Evolutionary conservation across 1,284 basidiomycete genomes (phyloP), one percentile per base, ranked within the genome.

Genomic region (Pascua guehoae): DNA sequence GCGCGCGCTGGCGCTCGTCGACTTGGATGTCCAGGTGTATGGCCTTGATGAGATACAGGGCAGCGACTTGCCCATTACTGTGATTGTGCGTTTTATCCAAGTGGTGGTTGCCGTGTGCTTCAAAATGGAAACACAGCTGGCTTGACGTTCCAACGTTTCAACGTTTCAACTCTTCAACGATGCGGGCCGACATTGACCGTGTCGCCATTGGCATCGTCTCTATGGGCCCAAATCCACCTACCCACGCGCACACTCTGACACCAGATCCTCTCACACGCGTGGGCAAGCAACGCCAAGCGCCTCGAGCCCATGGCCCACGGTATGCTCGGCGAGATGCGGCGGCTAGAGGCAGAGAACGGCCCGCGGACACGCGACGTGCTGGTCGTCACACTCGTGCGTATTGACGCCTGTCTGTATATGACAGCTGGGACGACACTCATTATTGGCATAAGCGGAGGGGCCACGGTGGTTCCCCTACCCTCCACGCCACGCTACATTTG

Each of bases 321-420:
- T 2, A 46, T 75, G 7, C 38, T 74, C 9, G 72, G 72, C 8
- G 61, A 70, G 43, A 52, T 61, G 2, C 24, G 16, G 11, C 37
- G 44, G 15, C 49, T 60, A 2, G 48, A 55, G 0, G 41, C 60
- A 32, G 39, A 44, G 4, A 51, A 56, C 4, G 56, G 52, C 12
- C 51, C 60, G 36, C 18, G 60, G n/a, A 66, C 60, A 49, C 61
- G 68, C 50, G 71, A 73, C 57, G 44, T 75, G 41, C 63, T 78
- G 11, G 66, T 76, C 10, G 72, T 78, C 15, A 73, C 72, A 8
- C 54, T 78, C 15, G 87, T 90, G 18, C 18, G 14, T 32, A 32
- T 32, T 7, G 24, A 32, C 7, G 24, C 24, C 24, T 3, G 24
- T 3, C 24, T 3, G 3, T 7, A 7, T 32, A 32, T 32, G 24